Evolutionary conservation across 371 early-diverging fungal genomes (phyloP).

Genomic region (Mortierella sp.): DNA sequence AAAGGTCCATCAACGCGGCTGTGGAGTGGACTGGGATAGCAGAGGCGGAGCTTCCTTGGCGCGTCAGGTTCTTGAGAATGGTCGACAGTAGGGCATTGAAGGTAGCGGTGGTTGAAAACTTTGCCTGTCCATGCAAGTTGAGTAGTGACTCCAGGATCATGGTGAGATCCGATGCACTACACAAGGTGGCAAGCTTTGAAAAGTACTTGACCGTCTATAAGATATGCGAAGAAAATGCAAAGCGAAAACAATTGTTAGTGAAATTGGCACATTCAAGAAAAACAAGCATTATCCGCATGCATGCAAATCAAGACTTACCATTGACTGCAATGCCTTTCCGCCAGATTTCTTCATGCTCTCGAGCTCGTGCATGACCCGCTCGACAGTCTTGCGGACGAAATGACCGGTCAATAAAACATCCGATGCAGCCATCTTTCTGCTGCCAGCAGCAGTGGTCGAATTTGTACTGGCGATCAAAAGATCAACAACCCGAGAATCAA

Average conservation of each 20-base stretch:
- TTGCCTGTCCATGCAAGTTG: slow-evolving; percentile 24
- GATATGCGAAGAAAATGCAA: background rate
- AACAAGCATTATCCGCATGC: background rate
- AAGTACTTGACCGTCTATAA: slow-evolving; percentile 47
- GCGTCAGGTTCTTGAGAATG: slow-evolving; percentile 35
- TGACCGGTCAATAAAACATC: slow-evolving; percentile 15
- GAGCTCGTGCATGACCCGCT: slow-evolving; percentile 34
- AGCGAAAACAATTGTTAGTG: background rate
- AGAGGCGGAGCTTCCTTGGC: slow-evolving; percentile 34
- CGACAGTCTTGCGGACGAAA: slow-evolving; percentile 46
- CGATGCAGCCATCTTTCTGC: background rate
- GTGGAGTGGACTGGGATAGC: slow-evolving; percentile 47
- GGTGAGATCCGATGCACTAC: slow-evolving; percentile 37
- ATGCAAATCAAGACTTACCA: slow-evolving; percentile 17
- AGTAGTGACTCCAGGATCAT: slow-evolving; percentile 45
- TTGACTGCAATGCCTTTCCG: slow-evolving; percentile 16
- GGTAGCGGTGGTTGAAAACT: slow-evolving; percentile 32
- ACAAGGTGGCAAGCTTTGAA: slow-evolving; percentile 44
- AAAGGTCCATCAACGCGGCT: slow-evolving; percentile 41
- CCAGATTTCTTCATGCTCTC: slow-evolving; percentile 31
- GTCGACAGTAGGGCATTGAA: slow-evolving; percentile 51
- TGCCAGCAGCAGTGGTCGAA: background rate
- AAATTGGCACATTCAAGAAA: background rate
- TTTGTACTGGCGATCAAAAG: slow-evolving; percentile 38
- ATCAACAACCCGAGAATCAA: slow-evolving; percentile 28